Evolutionary conservation across 345 rosid genomes (phyloP).

Genomic region (Heritiera fomes): DNA sequence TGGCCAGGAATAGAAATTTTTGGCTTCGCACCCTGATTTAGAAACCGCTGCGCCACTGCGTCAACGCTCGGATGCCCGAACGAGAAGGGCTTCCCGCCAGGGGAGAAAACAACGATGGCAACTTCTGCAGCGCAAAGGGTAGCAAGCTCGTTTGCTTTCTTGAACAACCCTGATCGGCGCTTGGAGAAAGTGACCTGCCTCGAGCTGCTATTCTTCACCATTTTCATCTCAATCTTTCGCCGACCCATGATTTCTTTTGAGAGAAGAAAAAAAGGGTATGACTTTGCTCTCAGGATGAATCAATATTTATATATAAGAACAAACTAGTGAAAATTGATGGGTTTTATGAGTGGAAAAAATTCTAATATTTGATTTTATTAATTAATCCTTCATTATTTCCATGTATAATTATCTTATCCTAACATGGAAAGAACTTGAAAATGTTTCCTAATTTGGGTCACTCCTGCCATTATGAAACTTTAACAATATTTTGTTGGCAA

Average conservation of each 20-base stretch:
- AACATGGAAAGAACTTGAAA: neutral
- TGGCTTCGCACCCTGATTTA: conserved; percentile 20
- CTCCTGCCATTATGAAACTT: conserved; percentile 3
- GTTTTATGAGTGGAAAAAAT: neutral
- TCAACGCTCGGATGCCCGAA: conserved; percentile 66
- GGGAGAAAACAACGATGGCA: conserved; percentile 64
- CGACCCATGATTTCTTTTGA: conserved; percentile 45
- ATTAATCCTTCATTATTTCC: conserved; percentile 5
- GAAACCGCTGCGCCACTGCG: conserved; percentile 39
- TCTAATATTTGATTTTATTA: conserved; percentile 14
- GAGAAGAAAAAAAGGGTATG: too few relatives aligned
- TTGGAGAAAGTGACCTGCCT: conserved; percentile 74
- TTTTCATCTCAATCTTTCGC: conserved; percentile 60
- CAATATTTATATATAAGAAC: neutral
- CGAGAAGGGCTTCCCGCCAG: conserved; percentile 70
- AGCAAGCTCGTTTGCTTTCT: conserved; percentile 63
- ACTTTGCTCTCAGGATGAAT: neutral
- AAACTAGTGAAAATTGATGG: neutral
- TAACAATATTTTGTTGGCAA: conserved; percentile 16
- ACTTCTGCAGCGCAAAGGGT: conserved; percentile 53
- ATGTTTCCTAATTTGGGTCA: neutral
- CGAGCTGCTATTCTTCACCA: conserved; percentile 54
- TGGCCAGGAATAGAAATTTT: neutral
- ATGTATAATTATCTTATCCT: conserved; percentile 1
- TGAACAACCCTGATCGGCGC: conserved; percentile 63